A percentile compares a stretch with the other conserved stretches of the same genome.
These are phyloP conservation scores for Heimioporus punctisporus DNA, from an alignment of 1,284 basidiomycete species.

Conservation along the genomic window DNA sequence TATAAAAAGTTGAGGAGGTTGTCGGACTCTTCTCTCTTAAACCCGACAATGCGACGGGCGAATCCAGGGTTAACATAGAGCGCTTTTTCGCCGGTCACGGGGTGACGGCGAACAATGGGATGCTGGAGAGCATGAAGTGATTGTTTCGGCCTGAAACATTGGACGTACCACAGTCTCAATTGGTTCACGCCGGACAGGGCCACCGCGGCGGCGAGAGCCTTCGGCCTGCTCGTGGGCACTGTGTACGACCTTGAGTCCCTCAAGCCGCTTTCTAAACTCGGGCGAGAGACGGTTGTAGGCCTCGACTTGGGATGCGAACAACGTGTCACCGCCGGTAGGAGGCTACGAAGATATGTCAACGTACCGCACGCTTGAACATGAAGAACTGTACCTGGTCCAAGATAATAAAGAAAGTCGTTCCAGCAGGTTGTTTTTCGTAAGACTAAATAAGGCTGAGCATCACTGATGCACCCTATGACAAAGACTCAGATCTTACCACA, in stretches of 20 bases:
- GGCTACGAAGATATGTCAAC: conserved; percentile 5
- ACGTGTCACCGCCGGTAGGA: conserved; percentile 52
- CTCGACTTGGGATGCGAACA: conserved; percentile 61
- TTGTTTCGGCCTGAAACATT: background rate
- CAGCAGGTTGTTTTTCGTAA: conserved; percentile 65
- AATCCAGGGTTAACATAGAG: conserved; percentile 68
- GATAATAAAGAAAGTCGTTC: conserved; percentile 62
- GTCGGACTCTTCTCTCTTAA: conserved; percentile 69
- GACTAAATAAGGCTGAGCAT: conserved; percentile 27
- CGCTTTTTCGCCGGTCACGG: conserved; percentile 68
- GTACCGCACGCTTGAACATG: too few relatives aligned
- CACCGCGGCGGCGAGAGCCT: conserved; percentile 47
- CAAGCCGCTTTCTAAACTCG: conserved; percentile 65
- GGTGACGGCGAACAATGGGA: conserved; percentile 59
- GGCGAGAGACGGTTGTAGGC: conserved; percentile 73
- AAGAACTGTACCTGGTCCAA: conserved; percentile 39
- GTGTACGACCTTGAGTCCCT: conserved; percentile 65
- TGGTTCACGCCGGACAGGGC: conserved; percentile 65
- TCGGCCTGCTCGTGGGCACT: conserved; percentile 65
- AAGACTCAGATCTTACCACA: conserved; percentile 31
- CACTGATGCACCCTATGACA: background rate
- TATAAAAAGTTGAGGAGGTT: conserved; percentile 62
- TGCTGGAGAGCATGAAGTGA: conserved; percentile 29
- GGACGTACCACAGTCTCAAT: conserved; percentile 49
- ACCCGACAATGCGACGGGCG: conserved; percentile 65